phyloP scores from a whole-genome alignment of 768 basidiomycete genomes.

The Trametes gibbosa region DNA sequence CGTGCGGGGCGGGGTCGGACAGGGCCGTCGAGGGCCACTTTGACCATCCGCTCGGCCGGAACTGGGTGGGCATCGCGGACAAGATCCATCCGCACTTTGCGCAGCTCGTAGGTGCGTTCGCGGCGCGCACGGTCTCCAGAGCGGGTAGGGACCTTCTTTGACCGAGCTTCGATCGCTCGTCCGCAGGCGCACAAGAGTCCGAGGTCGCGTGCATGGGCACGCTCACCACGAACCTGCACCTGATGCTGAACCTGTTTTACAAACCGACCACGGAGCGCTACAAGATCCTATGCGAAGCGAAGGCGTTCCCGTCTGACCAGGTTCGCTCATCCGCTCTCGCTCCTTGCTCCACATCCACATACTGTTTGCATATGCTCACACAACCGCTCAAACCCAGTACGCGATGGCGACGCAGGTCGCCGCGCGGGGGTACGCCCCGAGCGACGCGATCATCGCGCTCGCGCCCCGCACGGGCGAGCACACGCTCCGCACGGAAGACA shows the following conservation, averaged over 20 bases:
- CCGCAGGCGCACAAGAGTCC: constrained; percentile 73
- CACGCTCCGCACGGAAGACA: constrained; percentile 84
- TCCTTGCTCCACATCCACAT: too few relatives aligned
- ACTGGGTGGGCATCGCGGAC: constrained; percentile 80
- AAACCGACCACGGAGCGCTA: constrained; percentile 79
- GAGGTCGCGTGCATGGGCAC: constrained; percentile 98
- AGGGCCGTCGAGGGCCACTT: constrained; percentile 92
- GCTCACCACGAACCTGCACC: constrained; percentile 91
- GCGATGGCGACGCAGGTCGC: constrained; percentile 91
- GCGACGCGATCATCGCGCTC: constrained; percentile 73
- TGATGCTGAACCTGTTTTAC: constrained; percentile 94
- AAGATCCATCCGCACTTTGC: constrained; percentile 73
- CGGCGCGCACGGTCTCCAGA: too few relatives aligned
- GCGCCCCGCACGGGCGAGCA: constrained; percentile 81
- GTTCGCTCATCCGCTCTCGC: constrained; percentile 39
- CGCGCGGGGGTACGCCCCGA: constrained; percentile 75
- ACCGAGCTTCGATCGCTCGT: too few relatives aligned
- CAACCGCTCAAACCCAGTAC: constrained; percentile 53
- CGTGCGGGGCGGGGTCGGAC: not conserved
- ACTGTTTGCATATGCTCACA: not conserved
- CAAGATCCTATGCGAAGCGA: constrained; percentile 94
- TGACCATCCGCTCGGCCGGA: constrained; percentile 76
- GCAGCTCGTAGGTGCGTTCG: constrained; percentile 77
- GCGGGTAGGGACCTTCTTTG: too few relatives aligned
- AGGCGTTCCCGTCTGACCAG: constrained; percentile 96